A percentile compares a stretch with the other conserved stretches of the same genome.
These are phyloP conservation scores for Aspergillus aculeatinus DNA, from an alignment of 2,329 filamentous ascomycete genomes.

Conservation along the genomic window DNA sequence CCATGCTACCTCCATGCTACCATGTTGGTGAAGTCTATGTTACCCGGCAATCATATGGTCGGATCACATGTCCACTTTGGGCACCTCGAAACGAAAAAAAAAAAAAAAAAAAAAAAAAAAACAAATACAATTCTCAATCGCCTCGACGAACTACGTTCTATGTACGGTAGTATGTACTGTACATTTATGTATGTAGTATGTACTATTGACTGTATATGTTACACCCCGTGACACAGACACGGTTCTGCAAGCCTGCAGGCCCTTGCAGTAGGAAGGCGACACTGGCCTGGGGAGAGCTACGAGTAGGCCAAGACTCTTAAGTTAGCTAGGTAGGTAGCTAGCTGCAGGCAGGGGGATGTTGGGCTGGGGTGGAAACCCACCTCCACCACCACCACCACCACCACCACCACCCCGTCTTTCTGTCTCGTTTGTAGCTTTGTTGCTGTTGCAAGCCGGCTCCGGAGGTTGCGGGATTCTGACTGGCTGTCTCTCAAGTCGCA, in stretches of 20 bases:
- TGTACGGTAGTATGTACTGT: no score
- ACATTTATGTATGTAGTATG: no score
- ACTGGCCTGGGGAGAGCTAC: constrained; percentile 3
- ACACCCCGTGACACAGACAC: constrained; percentile 13
- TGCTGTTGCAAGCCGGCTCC: no score
- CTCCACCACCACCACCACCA: no score
- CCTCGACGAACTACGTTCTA: background rate
- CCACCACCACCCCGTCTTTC: no score
- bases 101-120: background rate
- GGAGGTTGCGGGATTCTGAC: no score
- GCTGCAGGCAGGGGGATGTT: constrained; percentile 3
- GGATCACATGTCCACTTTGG: background rate
- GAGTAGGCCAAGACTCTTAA: background rate
- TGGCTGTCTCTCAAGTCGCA: background rate
- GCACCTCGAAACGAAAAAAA: background rate
- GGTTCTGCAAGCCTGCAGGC: constrained; percentile 15
- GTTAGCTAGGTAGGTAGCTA: background rate
- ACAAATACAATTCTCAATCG: background rate
- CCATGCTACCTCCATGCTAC: no score
- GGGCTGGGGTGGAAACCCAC: background rate
- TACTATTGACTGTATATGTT: background rate
- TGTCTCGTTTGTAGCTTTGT: no score
- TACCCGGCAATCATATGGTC: background rate
- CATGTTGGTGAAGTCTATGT: background rate
- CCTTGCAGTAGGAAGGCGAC: constrained; percentile 11